Percentiles rank a stretch among this genome's conserved stretches.
These are phyloP conservation scores for Diutina rugosa DNA, from an alignment of 1,139 yeast species.

Conservation along the genomic window DNA sequence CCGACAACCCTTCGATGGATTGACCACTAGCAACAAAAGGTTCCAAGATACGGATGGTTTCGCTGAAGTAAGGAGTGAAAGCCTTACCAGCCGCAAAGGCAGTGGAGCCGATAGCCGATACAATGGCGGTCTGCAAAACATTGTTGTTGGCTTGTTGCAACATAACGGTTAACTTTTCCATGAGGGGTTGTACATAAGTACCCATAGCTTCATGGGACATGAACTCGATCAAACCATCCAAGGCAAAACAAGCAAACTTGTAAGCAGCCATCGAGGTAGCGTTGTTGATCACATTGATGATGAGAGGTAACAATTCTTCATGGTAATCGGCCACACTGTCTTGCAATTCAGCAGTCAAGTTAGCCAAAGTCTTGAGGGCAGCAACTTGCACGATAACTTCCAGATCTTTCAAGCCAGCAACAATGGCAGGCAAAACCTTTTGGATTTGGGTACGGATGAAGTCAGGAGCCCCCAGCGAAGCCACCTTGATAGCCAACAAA, in stretches of 20 bases:
- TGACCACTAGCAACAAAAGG: conserved; percentile 61
- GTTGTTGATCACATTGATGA: conserved; percentile 75
- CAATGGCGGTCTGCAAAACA: conserved; percentile 74
- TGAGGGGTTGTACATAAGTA: conserved; percentile 73
- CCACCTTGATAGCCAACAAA: conserved; percentile 66
- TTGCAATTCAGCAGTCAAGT: conserved; percentile 73
- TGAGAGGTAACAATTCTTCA: conserved; percentile 70
- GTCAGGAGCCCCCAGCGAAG: conserved; percentile 92
- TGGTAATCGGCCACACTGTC: conserved; percentile 77
- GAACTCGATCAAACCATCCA: conserved; percentile 86
- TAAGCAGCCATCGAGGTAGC: conserved; percentile 78
- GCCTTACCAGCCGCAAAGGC: conserved; percentile 91
- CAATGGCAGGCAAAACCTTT: conserved; percentile 59
- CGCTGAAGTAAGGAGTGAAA: conserved; percentile 74
- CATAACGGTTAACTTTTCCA: conserved; percentile 81
- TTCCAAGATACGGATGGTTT: conserved; percentile 69
- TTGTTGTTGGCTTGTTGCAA: conserved; percentile 53
- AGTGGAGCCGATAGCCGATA: conserved; percentile 93
- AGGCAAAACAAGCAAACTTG: conserved; percentile 81
- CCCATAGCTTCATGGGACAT: conserved; percentile 80
- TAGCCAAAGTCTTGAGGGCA: conserved; percentile 72
- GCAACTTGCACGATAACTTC: conserved; percentile 72
- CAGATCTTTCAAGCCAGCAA: conserved; percentile 69
- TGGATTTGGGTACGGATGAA: conserved; percentile 65
- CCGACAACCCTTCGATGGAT: conserved; percentile 56